phyloP scores from a whole-genome alignment of 129 eudicot genomes.

The Flaveria robusta region DNA sequence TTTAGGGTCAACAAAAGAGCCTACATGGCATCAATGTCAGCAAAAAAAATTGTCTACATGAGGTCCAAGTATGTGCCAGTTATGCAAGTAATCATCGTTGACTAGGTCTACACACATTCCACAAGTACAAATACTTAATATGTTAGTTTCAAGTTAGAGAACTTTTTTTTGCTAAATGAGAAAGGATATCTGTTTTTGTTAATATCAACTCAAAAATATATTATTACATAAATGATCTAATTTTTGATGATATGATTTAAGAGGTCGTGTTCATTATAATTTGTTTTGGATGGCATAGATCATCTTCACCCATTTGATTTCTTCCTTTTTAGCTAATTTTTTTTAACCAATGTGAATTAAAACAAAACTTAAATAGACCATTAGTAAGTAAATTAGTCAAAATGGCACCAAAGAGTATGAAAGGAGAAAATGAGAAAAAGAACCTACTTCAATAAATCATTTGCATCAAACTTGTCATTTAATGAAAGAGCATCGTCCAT shows the following conservation, averaged over 20 bases:
- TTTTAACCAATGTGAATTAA: background rate
- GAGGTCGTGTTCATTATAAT: background rate
- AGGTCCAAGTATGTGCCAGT: background rate
- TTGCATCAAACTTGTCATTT: conserved; percentile 31
- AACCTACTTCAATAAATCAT: conserved; percentile 66
- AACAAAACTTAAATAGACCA: background rate
- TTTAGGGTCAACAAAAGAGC: background rate
- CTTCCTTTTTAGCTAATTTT: background rate
- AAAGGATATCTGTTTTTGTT: background rate
- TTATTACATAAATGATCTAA: background rate
- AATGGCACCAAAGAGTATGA: background rate
- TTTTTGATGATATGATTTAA: background rate
- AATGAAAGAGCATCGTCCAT: conserved; percentile 67
- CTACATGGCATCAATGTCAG: background rate
- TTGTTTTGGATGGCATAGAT: background rate
- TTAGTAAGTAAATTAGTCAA: background rate
- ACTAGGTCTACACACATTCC: background rate
- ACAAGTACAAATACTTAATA: background rate
- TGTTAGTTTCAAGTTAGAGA: background rate
- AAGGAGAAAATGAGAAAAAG: background rate
- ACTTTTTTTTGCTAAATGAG: background rate
- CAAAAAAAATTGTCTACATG: background rate
- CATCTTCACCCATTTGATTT: background rate
- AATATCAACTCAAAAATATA: background rate
- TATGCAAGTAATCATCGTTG: background rate